Evolutionary conservation across 2,329 filamentous ascomycete genomes (phyloP), one percentile per base, ranked within the genome.

Genomic region (Coniochaeta ligniaria): DNA sequence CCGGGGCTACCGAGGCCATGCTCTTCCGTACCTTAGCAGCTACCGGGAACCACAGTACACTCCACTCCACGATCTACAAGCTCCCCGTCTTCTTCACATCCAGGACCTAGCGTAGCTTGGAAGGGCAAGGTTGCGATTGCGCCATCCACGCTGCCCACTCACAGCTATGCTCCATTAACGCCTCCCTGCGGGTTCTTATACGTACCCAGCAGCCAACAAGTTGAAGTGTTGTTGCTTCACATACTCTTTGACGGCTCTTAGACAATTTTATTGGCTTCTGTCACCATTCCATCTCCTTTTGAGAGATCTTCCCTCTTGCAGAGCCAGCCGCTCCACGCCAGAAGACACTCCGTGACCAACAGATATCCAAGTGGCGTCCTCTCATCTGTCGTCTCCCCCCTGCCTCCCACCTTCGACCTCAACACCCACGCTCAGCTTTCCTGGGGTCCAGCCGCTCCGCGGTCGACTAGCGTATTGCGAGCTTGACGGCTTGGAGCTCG

Each of bases 121-220:
- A 59, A 31, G 14, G 57, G 38, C 57, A 59, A 33, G 57, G 57
- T 50, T 59, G 38, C 57, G 35, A 59, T 59, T 38, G 57, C 57
- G 57, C 57, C 38, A 59, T 59, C 38, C 38, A 22, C 33, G 6
- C 57, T 12, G n/a, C 22, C 54, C 54, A 57, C 54, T 57, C 47
- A 28, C 16, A 52, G 47, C 47, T 52, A 26, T 31, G 22, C 47
- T 52, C 47, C 47, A 20, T 31, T 52, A 17, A 52, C 47, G 47
- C 47, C 47, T 52, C 47, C 47, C 47, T 52, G 47, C 26, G 14
- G 26, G n/a, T 28, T 52, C 26, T 52, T 52, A 52, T 52, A 52
- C 26, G 5, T 9, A 31, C n/a, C 24, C 8, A 45, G 31, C 6
- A 47, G 22, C 1, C 4, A 20, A 16, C 43, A 47, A 26, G 24